A percentile compares a stretch with the other conserved stretches of the same genome.
Conservation (phyloP, 192 early-diverging fungal genomes). For the Physocladia obscura region DNA sequence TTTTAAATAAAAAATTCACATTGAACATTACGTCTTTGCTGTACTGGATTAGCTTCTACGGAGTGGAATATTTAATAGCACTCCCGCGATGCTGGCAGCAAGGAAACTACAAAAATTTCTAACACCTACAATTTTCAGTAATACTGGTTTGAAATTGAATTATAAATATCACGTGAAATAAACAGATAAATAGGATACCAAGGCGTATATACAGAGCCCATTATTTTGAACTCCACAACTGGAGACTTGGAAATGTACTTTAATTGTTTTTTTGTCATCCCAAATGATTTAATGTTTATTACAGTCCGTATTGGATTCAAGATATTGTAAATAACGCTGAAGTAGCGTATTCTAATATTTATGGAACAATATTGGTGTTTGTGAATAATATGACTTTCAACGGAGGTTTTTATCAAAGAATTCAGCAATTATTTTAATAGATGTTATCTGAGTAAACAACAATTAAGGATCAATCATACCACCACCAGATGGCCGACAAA, state of each 20-base stretch:
- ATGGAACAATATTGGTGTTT: neutral
- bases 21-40: too few species aligned
- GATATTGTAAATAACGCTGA: neutral
- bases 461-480: neutral
- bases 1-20: neutral
- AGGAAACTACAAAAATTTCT: neutral
- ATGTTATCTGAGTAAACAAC: neutral
- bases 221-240: neutral
- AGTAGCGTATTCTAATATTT: neutral
- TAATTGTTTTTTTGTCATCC: too few species aligned
- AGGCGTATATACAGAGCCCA: neutral
- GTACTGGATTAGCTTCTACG: too few species aligned
- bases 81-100: neutral
- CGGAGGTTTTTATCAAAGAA: constrained; percentile 5
- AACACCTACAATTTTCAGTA: neutral
- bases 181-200: neutral
- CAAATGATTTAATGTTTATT: too few species aligned
- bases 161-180: neutral
- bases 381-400: constrained; percentile 2
- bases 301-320: neutral
- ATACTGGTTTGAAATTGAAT: neutral
- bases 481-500: neutral
- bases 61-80: too few species aligned
- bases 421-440: neutral
- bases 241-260: constrained; percentile 14